Evolutionary conservation across 1,139 yeast genomes (phyloP).

Genomic region (Diutina neorugosa): DNA sequence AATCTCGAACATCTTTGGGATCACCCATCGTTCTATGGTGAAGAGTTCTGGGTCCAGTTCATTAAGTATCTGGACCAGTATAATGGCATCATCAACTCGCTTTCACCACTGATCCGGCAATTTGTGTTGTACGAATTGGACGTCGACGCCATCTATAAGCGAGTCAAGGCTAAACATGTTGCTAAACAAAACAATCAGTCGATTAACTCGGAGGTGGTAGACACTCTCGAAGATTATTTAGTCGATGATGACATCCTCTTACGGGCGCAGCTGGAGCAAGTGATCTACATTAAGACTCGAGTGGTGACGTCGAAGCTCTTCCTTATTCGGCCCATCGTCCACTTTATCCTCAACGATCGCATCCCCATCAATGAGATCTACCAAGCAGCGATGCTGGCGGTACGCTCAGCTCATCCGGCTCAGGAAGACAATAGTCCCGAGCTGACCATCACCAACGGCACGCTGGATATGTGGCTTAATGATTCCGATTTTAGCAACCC

Average conservation of each 20-base stretch:
- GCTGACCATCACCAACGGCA: neutral
- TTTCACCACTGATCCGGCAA: constrained; percentile 22
- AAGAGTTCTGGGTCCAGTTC: constrained; percentile 19
- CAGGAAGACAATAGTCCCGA: neutral
- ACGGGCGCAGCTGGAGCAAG: constrained; percentile 23
- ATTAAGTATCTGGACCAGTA: constrained; percentile 27
- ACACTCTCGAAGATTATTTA: constrained; percentile 21
- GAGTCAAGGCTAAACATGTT: constrained; percentile 17
- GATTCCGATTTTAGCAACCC: constrained; percentile 1
- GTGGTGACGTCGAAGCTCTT: constrained; percentile 22
- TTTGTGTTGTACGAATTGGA: constrained; percentile 25
- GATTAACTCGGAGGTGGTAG: constrained; percentile 10
- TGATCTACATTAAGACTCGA: constrained; percentile 29
- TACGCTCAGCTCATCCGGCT: constrained; percentile 1
- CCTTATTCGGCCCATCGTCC: constrained; percentile 25
- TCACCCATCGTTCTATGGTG: constrained; percentile 13
- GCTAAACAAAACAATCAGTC: constrained; percentile 8
- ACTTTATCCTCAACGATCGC: constrained; percentile 22
- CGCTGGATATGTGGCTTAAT: neutral
- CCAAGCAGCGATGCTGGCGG: constrained; percentile 13
- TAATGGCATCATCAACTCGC: constrained; percentile 27
- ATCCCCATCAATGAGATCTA: constrained; percentile 16
- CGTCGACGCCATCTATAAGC: constrained; percentile 20
- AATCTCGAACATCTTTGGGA: constrained; percentile 16
- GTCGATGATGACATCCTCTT: constrained; percentile 24